Conservation (phyloP, 495 filamentous ascomycete species). For the Clohesyomyces aquaticus region DNA sequence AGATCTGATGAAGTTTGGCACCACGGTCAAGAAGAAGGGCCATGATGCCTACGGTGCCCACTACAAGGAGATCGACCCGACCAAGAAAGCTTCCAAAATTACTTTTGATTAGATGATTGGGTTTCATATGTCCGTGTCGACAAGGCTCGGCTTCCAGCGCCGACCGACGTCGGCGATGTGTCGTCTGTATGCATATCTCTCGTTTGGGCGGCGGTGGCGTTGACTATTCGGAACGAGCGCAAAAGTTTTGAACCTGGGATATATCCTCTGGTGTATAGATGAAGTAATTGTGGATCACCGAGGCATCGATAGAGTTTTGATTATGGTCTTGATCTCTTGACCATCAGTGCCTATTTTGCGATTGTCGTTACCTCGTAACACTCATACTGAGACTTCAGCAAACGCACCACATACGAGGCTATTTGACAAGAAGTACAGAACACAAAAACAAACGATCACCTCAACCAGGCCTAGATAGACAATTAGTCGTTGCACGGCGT, state of each 20-base stretch:
- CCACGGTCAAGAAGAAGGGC: slow-evolving; percentile 98
- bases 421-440: too few species aligned
- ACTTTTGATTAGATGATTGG: slow-evolving; percentile 75
- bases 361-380: too few species aligned
- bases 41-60: slow-evolving; percentile 93
- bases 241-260: neutral
- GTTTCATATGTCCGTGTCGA: neutral
- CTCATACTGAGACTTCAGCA: too few species aligned
- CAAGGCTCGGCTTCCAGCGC: neutral
- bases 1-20: slow-evolving; percentile 86
- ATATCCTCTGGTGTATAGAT: too few species aligned
- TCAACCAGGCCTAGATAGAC: too few species aligned
- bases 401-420: too few species aligned
- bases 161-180: neutral
- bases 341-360: too few species aligned
- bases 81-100: slow-evolving; percentile 87
- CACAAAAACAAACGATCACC: too few species aligned
- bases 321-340: too few species aligned
- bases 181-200: slow-evolving; percentile 2
- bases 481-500: too few species aligned
- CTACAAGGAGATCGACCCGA: slow-evolving; percentile 77
- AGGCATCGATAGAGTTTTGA: too few species aligned
- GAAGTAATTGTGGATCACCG: too few species aligned
- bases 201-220: slow-evolving; percentile 3
- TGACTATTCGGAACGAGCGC: neutral